Evolutionary conservation across 2,329 filamentous ascomycete species (phyloP).

Genomic region (Xenoacremonium recifei): DNA sequence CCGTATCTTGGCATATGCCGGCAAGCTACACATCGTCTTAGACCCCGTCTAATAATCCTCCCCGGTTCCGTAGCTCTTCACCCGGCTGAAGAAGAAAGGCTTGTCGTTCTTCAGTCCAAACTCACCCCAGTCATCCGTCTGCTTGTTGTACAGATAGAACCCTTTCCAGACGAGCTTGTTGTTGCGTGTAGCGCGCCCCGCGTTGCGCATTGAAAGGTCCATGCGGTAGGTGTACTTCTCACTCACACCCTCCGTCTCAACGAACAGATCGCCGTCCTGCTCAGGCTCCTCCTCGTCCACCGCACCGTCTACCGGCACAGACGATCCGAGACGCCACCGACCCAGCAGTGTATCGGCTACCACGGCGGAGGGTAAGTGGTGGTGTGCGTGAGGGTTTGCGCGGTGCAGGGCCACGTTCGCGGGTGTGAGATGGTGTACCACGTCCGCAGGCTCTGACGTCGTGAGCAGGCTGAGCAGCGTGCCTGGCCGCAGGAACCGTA

Average conservation of each 20-base stretch:
- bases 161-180: conserved; percentile 88
- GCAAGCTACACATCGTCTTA: too few relatives aligned
- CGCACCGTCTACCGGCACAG: conserved; percentile 29
- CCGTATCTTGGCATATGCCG: too few relatives aligned
- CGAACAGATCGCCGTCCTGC: conserved; percentile 65
- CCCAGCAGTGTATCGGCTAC: conserved; percentile 68
- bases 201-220: conserved; percentile 68
- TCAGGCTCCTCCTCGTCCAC: conserved; percentile 21
- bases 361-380: conserved; percentile 44
- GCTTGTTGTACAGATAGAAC: conserved; percentile 85
- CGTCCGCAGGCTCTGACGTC: conserved; percentile 77
- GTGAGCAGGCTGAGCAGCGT: conserved; percentile 77
- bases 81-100: conserved; percentile 66
- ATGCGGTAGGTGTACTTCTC: conserved; percentile 82
- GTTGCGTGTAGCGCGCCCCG: conserved; percentile 65
- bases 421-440: conserved; percentile 79
- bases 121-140: conserved; percentile 88
- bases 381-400: conserved; percentile 27
- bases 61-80: conserved; percentile 58
- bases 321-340: conserved; percentile 49
- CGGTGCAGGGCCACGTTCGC: conserved; percentile 58
- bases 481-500: conserved; percentile 92
- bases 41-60: too few relatives aligned
- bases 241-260: conserved; percentile 84
- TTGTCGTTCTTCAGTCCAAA: conserved; percentile 67